Conservation (phyloP, 1,284 basidiomycete genomes). For the Boletus smithii region DNA sequence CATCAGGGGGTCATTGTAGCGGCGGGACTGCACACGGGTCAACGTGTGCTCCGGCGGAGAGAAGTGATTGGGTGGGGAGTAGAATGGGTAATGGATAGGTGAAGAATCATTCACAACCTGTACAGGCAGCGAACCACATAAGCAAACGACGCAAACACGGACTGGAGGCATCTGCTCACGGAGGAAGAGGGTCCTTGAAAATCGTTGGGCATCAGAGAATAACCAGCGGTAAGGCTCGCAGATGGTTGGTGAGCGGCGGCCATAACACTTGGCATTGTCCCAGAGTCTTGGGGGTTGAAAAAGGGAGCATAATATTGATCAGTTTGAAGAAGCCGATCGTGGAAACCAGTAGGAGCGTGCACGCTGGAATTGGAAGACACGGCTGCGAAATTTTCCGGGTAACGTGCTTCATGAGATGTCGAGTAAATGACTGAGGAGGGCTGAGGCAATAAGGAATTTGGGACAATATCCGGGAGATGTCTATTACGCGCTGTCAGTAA, state of each 20-base stretch:
- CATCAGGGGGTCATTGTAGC: too few relatives aligned
- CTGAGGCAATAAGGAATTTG: not conserved
- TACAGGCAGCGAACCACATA: not conserved
- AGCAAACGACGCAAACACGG: not conserved
- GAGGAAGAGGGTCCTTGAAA: accelerated
- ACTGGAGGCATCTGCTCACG: conserved; percentile 1
- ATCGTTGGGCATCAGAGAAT: accelerated
- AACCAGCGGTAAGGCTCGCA: accelerated
- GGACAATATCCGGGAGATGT: not conserved
- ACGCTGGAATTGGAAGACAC: not conserved
- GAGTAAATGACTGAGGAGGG: not conserved
- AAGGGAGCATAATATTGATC: not conserved
- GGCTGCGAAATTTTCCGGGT: too few relatives aligned
- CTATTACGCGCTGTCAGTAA: conserved; percentile 8
- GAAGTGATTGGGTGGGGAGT: not conserved
- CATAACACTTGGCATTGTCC: not conserved
- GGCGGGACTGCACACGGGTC: not conserved
- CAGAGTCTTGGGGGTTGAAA: not conserved
- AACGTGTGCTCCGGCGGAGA: too few relatives aligned
- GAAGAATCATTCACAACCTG: not conserved
- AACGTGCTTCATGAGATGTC: accelerated
- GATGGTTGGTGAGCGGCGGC: not conserved
- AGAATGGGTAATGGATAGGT: not conserved
- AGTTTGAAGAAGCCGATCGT: not conserved
- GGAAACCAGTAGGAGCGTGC: too few relatives aligned